phyloP scores from a whole-genome alignment of 805 yeast genomes.

The Hanseniaspora taiwanica region DNA sequence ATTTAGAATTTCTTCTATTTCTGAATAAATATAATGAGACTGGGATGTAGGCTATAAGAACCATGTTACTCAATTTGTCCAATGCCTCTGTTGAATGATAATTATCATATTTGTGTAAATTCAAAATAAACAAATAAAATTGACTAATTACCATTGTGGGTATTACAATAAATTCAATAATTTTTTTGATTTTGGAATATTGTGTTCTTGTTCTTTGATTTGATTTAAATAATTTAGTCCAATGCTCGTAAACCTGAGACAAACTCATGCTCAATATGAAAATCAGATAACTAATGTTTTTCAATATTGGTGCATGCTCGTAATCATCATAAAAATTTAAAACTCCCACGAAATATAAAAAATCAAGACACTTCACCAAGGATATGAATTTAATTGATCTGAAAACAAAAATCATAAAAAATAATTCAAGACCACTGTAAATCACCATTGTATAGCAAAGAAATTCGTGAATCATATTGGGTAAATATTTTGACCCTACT shows the following conservation, averaged over 20 bases:
- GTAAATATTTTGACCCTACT: conserved; percentile 50
- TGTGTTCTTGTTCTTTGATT: conserved; percentile 3
- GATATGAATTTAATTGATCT: conserved; percentile 12
- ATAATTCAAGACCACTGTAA: conserved; percentile 12
- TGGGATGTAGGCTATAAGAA: conserved; percentile 17
- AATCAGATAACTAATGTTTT: conserved; percentile 18
- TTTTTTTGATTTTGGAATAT: conserved; percentile 10
- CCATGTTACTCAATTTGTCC: conserved; percentile 15
- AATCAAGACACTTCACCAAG: conserved; percentile 16
- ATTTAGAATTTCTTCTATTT: neutral
- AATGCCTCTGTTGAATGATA: conserved; percentile 14
- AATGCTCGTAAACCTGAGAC: conserved; percentile 19
- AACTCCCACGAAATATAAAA: conserved; percentile 16
- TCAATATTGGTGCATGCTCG: conserved; percentile 20
- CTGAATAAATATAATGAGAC: conserved; percentile 10
- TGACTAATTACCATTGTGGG: conserved; percentile 21
- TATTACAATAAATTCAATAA: conserved; percentile 11
- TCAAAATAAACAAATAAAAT: conserved; percentile 17
- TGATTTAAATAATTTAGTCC: conserved; percentile 17
- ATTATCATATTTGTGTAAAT: conserved; percentile 13
- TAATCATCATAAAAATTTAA: conserved; percentile 22
- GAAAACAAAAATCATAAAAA: conserved; percentile 16
- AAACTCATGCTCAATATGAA: conserved; percentile 16
- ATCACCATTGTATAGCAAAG: conserved; percentile 22
- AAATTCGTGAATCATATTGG: conserved; percentile 63